phyloP scores from a whole-genome alignment of 306 rosid genomes.

The Fragaria iinumae region DNA sequence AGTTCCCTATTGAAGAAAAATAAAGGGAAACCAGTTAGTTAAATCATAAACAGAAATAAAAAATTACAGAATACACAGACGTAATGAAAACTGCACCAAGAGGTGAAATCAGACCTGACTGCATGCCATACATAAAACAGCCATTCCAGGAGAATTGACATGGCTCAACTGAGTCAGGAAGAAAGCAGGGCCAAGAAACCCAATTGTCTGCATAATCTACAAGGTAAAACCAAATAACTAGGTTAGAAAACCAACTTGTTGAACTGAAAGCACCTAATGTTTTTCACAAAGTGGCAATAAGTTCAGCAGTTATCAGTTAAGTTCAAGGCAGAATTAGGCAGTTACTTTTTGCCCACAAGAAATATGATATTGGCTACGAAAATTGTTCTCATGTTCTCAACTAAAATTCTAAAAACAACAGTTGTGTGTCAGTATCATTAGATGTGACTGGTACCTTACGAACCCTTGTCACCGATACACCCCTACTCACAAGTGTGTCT shows the following conservation, averaged over 20 bases:
- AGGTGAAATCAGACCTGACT: slow-evolving; percentile 65
- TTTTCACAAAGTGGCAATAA: neutral
- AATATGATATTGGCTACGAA: neutral
- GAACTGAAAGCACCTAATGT: neutral
- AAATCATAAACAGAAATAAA: neutral
- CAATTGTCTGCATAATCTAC: slow-evolving; percentile 97
- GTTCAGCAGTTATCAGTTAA: neutral
- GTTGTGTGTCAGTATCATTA: neutral
- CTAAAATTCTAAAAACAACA: neutral
- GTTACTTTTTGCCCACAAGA: neutral
- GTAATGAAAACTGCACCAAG: neutral
- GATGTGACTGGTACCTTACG: slow-evolving; percentile 70
- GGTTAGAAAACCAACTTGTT: neutral
- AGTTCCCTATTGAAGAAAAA: slow-evolving; percentile 58
- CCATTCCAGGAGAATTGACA: slow-evolving; percentile 78
- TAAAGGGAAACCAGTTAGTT: slow-evolving; percentile 23
- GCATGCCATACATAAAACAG: slow-evolving; percentile 95
- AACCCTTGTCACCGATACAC: slow-evolving; percentile 76
- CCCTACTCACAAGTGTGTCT: slow-evolving; percentile 89
- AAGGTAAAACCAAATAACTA: slow-evolving; percentile 11
- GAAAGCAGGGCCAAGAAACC: slow-evolving; percentile 99
- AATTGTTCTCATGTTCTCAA: neutral
- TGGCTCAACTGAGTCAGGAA: slow-evolving; percentile 97
- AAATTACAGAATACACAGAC: neutral
- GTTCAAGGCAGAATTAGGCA: neutral